Evolutionary conservation across 495 filamentous ascomycete species (phyloP).

Genomic region (Talaromyces liani): DNA sequence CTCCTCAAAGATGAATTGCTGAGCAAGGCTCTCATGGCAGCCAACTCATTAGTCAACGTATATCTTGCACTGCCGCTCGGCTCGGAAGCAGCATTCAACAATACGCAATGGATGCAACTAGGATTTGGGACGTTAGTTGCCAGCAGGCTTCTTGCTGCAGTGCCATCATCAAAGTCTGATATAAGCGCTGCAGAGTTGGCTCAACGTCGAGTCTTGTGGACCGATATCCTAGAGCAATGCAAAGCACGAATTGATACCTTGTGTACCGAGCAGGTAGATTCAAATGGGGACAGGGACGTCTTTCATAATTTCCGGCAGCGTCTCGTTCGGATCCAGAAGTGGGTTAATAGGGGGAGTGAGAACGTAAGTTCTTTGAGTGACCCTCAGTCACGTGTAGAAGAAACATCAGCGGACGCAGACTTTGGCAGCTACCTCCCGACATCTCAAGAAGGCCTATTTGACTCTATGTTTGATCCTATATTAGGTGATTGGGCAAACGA

Average conservation of each 20-base stretch:
- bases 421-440: not conserved
- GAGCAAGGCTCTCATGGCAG: conserved; percentile 2
- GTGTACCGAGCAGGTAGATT: conserved; percentile 12
- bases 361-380: not conserved
- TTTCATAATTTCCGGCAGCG: conserved; percentile 13
- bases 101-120: conserved; percentile 21
- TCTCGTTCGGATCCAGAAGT: conserved; percentile 10
- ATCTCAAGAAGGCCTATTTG: not conserved
- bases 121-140: conserved; percentile 18
- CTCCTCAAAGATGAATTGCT: conserved; percentile 1
- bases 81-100: conserved; percentile 15
- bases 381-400: not conserved
- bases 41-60: conserved; percentile 10
- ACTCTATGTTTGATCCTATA: not conserved
- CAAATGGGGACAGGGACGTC: conserved; percentile 14
- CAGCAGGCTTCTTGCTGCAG: conserved; percentile 9
- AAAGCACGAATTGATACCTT: conserved; percentile 12
- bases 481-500: not conserved
- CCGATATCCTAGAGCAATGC: conserved; percentile 10
- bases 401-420: not conserved
- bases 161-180: not conserved
- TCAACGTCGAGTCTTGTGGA: conserved; percentile 2
- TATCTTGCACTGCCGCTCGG: conserved; percentile 14
- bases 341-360: not conserved
- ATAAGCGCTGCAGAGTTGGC: not conserved